These are phyloP conservation scores for Kwoniella bestiolae DNA, from an alignment of 768 basidiomycete genomes.

Conservation along the genomic window DNA sequence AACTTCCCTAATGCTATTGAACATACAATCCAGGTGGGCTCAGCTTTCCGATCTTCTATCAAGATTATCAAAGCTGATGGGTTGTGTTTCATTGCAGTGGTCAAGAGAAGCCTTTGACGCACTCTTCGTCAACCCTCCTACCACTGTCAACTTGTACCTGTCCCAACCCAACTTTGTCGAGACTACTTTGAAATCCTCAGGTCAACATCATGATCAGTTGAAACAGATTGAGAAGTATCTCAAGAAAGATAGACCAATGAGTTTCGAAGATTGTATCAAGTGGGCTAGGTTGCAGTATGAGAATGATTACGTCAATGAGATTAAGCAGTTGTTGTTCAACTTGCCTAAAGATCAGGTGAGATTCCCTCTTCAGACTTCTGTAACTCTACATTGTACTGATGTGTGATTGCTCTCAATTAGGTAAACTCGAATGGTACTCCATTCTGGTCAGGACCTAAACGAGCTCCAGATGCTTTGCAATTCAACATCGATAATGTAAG, in stretches of 20 bases:
- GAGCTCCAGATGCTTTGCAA: slow-evolving; percentile 85
- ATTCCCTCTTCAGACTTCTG: too few relatives aligned
- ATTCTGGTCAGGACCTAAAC: slow-evolving; percentile 99
- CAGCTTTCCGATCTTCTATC: neutral
- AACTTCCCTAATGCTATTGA: slow-evolving; percentile 98
- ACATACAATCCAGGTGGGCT: slow-evolving; percentile 88
- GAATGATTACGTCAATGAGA: slow-evolving; percentile 87
- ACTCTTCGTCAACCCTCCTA: slow-evolving; percentile 89
- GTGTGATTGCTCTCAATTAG: slow-evolving; percentile 40
- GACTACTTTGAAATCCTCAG: slow-evolving; percentile 83
- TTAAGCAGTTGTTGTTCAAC: slow-evolving; percentile 88
- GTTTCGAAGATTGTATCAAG: slow-evolving; percentile 94
- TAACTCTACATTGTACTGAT: too few relatives aligned
- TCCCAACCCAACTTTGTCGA: slow-evolving; percentile 96
- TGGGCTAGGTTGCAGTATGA: slow-evolving; percentile 98
- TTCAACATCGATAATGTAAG: slow-evolving; percentile 87
- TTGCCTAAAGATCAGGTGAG: slow-evolving; percentile 86
- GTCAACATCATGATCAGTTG: slow-evolving; percentile 86
- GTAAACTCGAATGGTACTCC: slow-evolving; percentile 86
- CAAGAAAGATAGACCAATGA: slow-evolving; percentile 88
- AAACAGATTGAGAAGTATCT: slow-evolving; percentile 86
- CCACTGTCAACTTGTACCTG: slow-evolving; percentile 93
- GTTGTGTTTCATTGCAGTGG: slow-evolving; percentile 68
- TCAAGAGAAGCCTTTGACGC: slow-evolving; percentile 88
- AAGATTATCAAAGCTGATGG: neutral